Conservation (phyloP, 176 grass and related monocot genomes). For the Aegilops umbellulata region DNA sequence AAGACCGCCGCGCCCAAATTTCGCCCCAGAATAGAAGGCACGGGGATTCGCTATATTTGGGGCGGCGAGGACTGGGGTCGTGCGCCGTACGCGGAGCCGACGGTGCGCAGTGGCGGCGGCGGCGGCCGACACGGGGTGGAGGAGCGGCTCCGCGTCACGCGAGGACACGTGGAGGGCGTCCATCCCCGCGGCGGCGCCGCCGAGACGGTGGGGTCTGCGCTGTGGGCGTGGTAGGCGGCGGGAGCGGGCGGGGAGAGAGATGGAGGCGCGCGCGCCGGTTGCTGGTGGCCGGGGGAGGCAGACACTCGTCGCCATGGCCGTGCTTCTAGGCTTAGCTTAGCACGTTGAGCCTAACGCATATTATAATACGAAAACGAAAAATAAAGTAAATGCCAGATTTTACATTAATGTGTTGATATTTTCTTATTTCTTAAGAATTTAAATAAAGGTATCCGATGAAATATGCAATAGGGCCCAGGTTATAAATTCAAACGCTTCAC, state of each 20-base stretch:
- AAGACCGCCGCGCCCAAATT: constrained; percentile 5
- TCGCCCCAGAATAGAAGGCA: constrained; percentile 29
- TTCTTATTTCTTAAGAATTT: neutral
- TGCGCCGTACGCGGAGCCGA: constrained; percentile 43
- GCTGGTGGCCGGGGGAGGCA: neutral
- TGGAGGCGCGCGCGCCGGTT: neutral
- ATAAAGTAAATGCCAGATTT: neutral
- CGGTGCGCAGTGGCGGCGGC: constrained; percentile 9
- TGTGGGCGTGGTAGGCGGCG: neutral
- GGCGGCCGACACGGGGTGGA: constrained; percentile 14
- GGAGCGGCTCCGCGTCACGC: constrained; percentile 30
- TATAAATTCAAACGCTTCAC: accelerated
- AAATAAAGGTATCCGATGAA: neutral
- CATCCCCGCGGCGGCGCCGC: constrained; percentile 14
- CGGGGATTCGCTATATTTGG: constrained; percentile 24
- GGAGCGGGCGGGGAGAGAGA: neutral
- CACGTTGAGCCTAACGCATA: neutral
- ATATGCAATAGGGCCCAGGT: neutral
- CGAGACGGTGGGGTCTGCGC: neutral
- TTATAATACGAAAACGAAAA: too few relatives aligned
- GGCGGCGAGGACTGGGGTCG: neutral
- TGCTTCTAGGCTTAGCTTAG: neutral
- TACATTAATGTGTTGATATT: neutral
- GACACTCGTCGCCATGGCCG: constrained; percentile 23
- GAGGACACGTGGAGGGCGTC: constrained; percentile 30